These are phyloP conservation scores for Pelargonium fulgidum DNA, from an alignment of 441 rosid species.

Conservation along the genomic window DNA sequence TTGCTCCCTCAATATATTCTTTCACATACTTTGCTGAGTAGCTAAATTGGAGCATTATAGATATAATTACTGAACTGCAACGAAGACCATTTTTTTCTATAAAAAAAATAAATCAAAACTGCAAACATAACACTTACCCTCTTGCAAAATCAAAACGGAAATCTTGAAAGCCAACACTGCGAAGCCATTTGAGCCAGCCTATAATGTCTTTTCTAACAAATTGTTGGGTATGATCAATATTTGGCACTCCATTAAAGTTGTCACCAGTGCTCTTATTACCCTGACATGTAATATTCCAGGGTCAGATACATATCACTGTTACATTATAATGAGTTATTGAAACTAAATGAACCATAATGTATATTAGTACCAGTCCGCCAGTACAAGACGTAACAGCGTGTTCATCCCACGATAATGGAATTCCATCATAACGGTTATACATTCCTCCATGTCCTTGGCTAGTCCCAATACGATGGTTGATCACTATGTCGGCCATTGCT, in stretches of 20 bases:
- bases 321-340: neutral
- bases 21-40: slow-evolving; percentile 73
- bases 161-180: slow-evolving; percentile 78
- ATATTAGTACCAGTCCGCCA: slow-evolving; percentile 63
- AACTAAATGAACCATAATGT: neutral
- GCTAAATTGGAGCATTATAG: slow-evolving; percentile 29
- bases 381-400: slow-evolving; percentile 87
- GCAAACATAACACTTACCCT: slow-evolving; percentile 43
- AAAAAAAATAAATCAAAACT: slow-evolving; percentile 14
- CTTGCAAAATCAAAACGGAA: slow-evolving; percentile 89
- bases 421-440: slow-evolving; percentile 87
- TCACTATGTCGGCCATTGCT: slow-evolving; percentile 93
- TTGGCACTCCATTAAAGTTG: slow-evolving; percentile 85
- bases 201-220: slow-evolving; percentile 81
- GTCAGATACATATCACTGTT: slow-evolving; percentile 14
- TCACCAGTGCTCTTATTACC: slow-evolving; percentile 80
- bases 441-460: slow-evolving; percentile 71
- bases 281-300: slow-evolving; percentile 28
- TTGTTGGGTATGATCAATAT: slow-evolving; percentile 77
- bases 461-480: slow-evolving; percentile 91
- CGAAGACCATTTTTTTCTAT: slow-evolving; percentile 5
- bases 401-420: slow-evolving; percentile 75
- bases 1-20: slow-evolving; percentile 77
- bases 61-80: slow-evolving; percentile 6
- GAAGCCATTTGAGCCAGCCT: slow-evolving; percentile 74